A percentile compares a stretch with the other conserved stretches of the same genome.
Evolutionary conservation across 352 stramenopile genomes (phyloP).

Genomic region (Lagenidium sp.): DNA sequence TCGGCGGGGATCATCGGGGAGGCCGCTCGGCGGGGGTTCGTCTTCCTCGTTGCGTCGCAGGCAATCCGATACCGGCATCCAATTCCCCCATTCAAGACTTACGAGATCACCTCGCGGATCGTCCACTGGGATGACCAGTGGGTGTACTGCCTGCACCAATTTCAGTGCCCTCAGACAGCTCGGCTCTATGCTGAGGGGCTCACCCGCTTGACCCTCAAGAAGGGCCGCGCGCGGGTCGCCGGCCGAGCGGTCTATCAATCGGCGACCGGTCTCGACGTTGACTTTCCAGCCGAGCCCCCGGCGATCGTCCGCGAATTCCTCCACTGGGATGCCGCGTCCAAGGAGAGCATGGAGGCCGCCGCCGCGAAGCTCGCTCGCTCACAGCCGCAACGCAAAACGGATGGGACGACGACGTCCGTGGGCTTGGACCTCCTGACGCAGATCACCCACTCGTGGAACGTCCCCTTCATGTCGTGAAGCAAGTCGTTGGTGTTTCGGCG

Average conservation of each 20-base stretch:
- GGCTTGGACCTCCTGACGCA: too few species aligned
- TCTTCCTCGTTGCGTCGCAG: conserved; percentile 67
- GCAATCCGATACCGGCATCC: conserved; percentile 49
- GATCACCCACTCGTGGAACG: too few species aligned
- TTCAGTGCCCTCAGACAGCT: conserved; percentile 53
- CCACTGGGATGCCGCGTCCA: conserved; percentile 39
- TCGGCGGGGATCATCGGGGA: conserved; percentile 46
- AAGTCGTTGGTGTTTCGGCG: too few species aligned
- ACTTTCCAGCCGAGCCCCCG: conserved; percentile 33
- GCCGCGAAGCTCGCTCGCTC: too few species aligned
- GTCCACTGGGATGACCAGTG: conserved; percentile 68
- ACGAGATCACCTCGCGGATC: conserved; percentile 59
- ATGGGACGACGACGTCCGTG: too few species aligned
- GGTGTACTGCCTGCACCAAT: conserved; percentile 58
- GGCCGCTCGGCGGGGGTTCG: conserved; percentile 45
- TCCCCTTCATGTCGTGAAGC: too few species aligned
- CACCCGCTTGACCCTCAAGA: conserved; percentile 47
- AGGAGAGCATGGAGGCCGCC: conserved; percentile 47
- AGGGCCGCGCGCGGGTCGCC: conserved; percentile 38
- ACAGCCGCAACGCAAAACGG: too few species aligned
- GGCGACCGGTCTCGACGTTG: conserved; percentile 37
- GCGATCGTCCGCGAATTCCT: conserved; percentile 40
- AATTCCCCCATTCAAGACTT: conserved; percentile 40
- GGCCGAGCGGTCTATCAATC: conserved; percentile 39
- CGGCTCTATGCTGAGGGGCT: conserved; percentile 56